Base-by-base conservation (phyloP, 768 basidiomycete genomes). In the Vararia minispora region DNA sequence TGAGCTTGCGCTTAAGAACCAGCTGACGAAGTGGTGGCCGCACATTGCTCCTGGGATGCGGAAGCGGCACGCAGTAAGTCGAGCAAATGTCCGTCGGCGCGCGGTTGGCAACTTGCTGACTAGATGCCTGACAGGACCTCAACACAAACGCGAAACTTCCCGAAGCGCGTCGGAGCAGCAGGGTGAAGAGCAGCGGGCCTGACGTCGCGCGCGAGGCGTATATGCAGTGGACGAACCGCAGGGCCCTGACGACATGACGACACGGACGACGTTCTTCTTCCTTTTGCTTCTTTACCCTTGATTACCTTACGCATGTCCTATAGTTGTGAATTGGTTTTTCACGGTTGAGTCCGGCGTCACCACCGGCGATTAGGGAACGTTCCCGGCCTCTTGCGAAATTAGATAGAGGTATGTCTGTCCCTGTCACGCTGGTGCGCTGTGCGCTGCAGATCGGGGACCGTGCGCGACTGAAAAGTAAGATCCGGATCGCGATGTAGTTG, bases 181-280 rank as follows among this genome's bases (percentile, higher is more conserved):
- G 85, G 30, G 73, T 71, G 52, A 66, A 69, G 30, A 61, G 65
- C 21, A 59, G 65, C 23, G 74, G 69, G 27, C 64, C 74, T 37
- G 80, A 85, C 52, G 64, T 85, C 43, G 62, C 68, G 23, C 73
- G 84, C 51, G 84, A 88, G 53, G 79, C 85, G 17, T 90, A 90
- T 55, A 87, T 90, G 85, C 63, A 68, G 59, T 90, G 88, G 87
- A 75, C 76, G 42, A 90, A 90, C 54, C 80, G 81, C 49, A 71
- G 77, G 55, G 83, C 84, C 32, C 64, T 63, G 11, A 71, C 64
- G 47, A 48, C 59, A 20, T 51, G 57, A 29, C 56, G 44, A 48
- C 31, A 36, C 40, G 39, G 28, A 39, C 43, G 30, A n/a, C n/a
- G n/a, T n/a, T n/a, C n/a, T n/a, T n/a, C n/a, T n/a, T n/a, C n/a